Base-by-base conservation (phyloP, 2,329 filamentous ascomycete genomes). In the Pseudodiploospora longispora region DNA sequence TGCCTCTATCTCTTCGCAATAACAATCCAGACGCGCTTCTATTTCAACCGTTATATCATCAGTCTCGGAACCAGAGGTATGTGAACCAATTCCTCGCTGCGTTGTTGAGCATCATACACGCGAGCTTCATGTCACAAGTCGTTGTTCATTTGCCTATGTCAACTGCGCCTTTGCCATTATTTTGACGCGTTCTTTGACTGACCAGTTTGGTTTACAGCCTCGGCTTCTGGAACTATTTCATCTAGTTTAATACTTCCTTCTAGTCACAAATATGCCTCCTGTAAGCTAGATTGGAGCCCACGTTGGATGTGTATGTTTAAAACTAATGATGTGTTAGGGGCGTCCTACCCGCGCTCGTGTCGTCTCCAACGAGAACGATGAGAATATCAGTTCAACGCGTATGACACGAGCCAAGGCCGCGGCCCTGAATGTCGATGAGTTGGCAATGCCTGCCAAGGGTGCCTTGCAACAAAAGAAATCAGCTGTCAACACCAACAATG, bases 391-490 rank as follows among this genome's bases (percentile, higher is more conserved):
- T 47, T 82, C 85, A 49, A 87, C 85, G 69, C 88, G 90, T 70
- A 72, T 96, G 63, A 97, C 93, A 58, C 82, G 93, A 70, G 90
- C 93, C 54, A 96, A 97, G 72, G 82, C 89, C 42, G 87, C 88
- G 47, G 84, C 85, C 39, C 74, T 78, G 78, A 74, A 71, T 59
- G 76, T 73, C 55, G 82, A 83, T 55, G 84, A 84, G 57, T 64
- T 71, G 12, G 63, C 72, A 33, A 72, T 76, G 57, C 67, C 75
- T 30, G 57, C 71, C 43, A 79, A 79, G 60, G 83, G 83, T 58
- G 72, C 80, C 29, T 66, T 87, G 41, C 83, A 85, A 65, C 73
- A 80, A 40, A 90, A 89, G 69, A 87, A 83, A 65, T 68, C 80
- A 10, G 67, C 73, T 29, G 64, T 70, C 40, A 72, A 67, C 53